Conservation (phyloP, 2,329 filamentous ascomycete species). For the Aspergillus sojae region DNA sequence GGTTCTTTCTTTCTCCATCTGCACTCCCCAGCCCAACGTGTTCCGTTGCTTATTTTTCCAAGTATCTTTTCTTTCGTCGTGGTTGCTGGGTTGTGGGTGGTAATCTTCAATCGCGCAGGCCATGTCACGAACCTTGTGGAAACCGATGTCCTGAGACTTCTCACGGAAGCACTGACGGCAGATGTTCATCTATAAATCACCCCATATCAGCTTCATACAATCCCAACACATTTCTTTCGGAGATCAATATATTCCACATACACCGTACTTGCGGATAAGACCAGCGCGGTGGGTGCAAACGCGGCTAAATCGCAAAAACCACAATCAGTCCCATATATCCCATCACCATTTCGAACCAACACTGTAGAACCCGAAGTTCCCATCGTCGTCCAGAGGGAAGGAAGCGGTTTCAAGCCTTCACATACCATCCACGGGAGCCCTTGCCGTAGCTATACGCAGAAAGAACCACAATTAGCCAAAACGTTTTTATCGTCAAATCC, state of each 20-base stretch:
- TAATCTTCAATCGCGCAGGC: neutral
- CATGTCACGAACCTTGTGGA: constrained; percentile 61
- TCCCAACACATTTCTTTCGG: neutral
- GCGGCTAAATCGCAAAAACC: constrained; percentile 55
- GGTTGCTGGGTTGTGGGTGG: constrained; percentile 1
- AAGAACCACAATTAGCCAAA: constrained; percentile 23
- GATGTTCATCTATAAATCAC: constrained; percentile 50
- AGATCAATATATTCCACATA: constrained; percentile 27
- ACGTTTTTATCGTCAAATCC: constrained; percentile 5
- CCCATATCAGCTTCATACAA: constrained; percentile 19
- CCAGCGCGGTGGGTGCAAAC: constrained; percentile 94
- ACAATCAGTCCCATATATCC: constrained; percentile 25
- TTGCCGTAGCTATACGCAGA: constrained; percentile 65
- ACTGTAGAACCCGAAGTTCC: neutral
- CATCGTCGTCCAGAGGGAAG: constrained; percentile 6
- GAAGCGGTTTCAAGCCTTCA: constrained; percentile 27
- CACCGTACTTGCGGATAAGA: constrained; percentile 99
- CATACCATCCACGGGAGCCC: constrained; percentile 91
- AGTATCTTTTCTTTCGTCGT: neutral
- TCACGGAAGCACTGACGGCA: constrained; percentile 72
- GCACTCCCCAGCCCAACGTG: neutral
- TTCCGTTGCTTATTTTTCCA: neutral
- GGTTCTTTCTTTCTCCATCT: neutral
- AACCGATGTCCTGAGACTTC: constrained; percentile 69
- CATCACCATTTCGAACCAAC: constrained; percentile 1